A percentile compares a stretch with the other conserved stretches of the same genome.
phyloP scores from a whole-genome alignment of 257 asterid genomes.

The Fraxinus pennsylvanica region DNA sequence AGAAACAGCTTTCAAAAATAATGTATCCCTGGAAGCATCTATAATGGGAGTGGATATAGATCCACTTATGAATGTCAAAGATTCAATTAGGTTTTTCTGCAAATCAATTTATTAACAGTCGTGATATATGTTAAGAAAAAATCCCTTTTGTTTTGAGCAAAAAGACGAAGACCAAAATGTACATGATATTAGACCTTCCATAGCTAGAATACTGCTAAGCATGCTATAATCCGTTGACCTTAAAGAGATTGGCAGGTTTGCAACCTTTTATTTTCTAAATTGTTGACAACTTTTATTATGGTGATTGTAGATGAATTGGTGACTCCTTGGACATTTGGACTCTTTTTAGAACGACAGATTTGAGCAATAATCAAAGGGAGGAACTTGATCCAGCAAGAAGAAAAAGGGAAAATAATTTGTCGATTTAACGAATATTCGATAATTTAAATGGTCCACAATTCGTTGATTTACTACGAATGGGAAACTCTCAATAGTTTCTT shows the following conservation, averaged over 20 bases:
- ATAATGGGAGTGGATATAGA: slow-evolving; percentile 35
- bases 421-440: background rate
- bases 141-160: slow-evolving; percentile 10
- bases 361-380: background rate
- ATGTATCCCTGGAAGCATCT: slow-evolving; percentile 20
- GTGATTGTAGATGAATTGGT: slow-evolving; percentile 31
- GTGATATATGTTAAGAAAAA: background rate
- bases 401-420: background rate
- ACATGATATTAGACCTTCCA: slow-evolving; percentile 24
- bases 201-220: slow-evolving; percentile 14
- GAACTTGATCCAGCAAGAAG: background rate
- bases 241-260: slow-evolving; percentile 29
- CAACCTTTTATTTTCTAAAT: background rate
- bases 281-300: slow-evolving; percentile 18
- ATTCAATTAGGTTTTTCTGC: slow-evolving; percentile 42
- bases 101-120: slow-evolving; percentile 17
- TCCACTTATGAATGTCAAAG: slow-evolving; percentile 36
- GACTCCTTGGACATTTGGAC: slow-evolving; percentile 17
- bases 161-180: slow-evolving; percentile 3
- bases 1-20: too few species aligned
- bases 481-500: too few species aligned
- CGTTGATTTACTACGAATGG: too few species aligned
- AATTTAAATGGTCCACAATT: background rate
- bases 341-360: slow-evolving; percentile 9
- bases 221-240: slow-evolving; percentile 29